Evolutionary conservation across 2,329 filamentous ascomycete species (phyloP).

Genomic region (Claviceps sp.): DNA sequence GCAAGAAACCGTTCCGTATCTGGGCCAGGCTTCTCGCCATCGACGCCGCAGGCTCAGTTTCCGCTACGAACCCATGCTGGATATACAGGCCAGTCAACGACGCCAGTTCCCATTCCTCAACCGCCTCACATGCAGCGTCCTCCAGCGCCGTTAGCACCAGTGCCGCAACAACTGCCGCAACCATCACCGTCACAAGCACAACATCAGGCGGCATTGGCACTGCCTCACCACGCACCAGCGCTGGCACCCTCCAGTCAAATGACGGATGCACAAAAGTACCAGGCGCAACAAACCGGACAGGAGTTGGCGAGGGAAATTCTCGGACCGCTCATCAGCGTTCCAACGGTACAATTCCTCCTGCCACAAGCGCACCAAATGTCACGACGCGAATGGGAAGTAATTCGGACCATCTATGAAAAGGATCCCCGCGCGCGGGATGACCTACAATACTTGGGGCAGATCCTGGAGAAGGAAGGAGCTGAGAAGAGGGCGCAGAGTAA

Average conservation of each 20-base stretch:
- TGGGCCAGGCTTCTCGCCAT: conserved; percentile 41
- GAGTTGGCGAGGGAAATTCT: conserved; percentile 48
- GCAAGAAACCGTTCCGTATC: conserved; percentile 34
- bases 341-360: conserved; percentile 56
- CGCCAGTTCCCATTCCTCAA: conserved; percentile 23
- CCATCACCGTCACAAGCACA: neutral
- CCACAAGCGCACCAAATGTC: conserved; percentile 56
- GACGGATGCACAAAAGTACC: conserved; percentile 22
- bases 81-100: conserved; percentile 20
- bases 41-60: conserved; percentile 25
- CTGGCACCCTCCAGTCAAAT: conserved; percentile 8
- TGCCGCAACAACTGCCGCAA: neutral
- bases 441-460: conserved; percentile 38
- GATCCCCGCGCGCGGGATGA: conserved; percentile 54
- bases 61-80: conserved; percentile 16
- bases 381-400: conserved; percentile 59
- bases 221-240: neutral
- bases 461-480: conserved; percentile 37
- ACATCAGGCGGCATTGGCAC: conserved; percentile 4
- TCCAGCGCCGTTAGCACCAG: conserved; percentile 2
- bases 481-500: conserved; percentile 9
- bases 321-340: conserved; percentile 46
- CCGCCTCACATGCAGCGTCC: conserved; percentile 13
- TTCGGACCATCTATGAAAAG: conserved; percentile 52
- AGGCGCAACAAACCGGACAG: conserved; percentile 39